Base-by-base conservation (phyloP, 306 rosid genomes). In the Dalbergia cultrata region DNA sequence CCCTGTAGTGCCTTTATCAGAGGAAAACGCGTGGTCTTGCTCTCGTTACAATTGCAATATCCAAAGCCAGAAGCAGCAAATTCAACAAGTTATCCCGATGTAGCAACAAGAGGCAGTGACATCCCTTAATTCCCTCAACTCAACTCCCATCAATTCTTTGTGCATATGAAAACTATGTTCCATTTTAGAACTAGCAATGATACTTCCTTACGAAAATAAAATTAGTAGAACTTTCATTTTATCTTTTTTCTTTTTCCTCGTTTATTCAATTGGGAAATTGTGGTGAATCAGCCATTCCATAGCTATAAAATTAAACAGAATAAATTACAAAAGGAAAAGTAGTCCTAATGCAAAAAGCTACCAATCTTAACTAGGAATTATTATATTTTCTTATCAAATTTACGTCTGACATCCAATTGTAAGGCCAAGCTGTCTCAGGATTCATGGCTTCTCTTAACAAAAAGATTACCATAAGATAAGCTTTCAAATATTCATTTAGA, bases 1-100 rank as follows among this genome's bases (percentile, higher is more conserved):
- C 53, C 97, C 98, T 0, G 70, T 92, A 19, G 73, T 90, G 3
- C 97, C 97, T 13, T 54, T 88, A 33, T 33, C 87, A 4, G 84
- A 73, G 39, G 82, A 77, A 9, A 50, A 75, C 7, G 19, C 9
- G 8, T 34, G 84, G 67, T 76, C 88, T 37, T 88, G 91, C 84
- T 75, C 94, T 0, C 80, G 70, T 17, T 78, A 75, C 85, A 82
- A 77, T 14, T 85, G 91, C 87, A 85, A 65, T 44, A 45, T 85
- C 54, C 84, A 67, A 18, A 83, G 78, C 22, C 87, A 21, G 13
- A 81, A 80, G 13, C 86, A 76, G 5, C 83, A 84, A 62, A 72
- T 86, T 83, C 87, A 83, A 52, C 78, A 83, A 11, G 56, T 67
- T 39, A 74, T 83, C 13, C 60, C 87, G 26, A 87, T 80, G 77